Evolutionary conservation across 2,329 filamentous ascomycete species (phyloP).

Genomic region (Claviceps arundinis): DNA sequence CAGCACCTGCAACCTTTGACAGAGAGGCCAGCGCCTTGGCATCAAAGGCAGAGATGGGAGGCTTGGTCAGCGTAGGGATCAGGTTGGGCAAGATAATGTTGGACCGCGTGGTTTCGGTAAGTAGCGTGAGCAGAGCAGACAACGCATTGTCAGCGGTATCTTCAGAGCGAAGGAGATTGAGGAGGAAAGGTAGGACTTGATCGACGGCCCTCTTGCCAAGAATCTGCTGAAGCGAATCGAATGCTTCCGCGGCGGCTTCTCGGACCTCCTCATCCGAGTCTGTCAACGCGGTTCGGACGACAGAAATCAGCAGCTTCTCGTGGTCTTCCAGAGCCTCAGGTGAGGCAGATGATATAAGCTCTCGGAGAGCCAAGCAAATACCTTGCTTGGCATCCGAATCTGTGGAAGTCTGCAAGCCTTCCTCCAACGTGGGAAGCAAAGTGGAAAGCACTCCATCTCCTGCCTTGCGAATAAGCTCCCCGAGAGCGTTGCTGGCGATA

Average conservation of each 20-base stretch:
- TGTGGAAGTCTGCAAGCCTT: slow-evolving; percentile 74
- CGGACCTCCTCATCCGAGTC: slow-evolving; percentile 82
- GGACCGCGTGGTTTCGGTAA: slow-evolving; percentile 84
- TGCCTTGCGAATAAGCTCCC: slow-evolving; percentile 92
- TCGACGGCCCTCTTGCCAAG: slow-evolving; percentile 91
- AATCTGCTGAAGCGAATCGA: slow-evolving; percentile 86
- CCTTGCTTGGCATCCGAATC: slow-evolving; percentile 92
- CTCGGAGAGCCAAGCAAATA: slow-evolving; percentile 90
- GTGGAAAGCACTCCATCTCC: slow-evolving; percentile 85
- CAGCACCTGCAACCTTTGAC: slow-evolving; percentile 76
- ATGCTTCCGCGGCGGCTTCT: slow-evolving; percentile 92
- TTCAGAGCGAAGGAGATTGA: slow-evolving; percentile 77
- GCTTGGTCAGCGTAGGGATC: slow-evolving; percentile 79
- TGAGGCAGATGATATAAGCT: slow-evolving; percentile 81
- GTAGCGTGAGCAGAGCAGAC: slow-evolving; percentile 79
- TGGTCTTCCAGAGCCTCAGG: slow-evolving; percentile 84
- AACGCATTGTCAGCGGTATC: slow-evolving; percentile 84
- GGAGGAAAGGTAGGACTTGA: slow-evolving; percentile 83
- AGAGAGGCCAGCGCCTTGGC: slow-evolving; percentile 86
- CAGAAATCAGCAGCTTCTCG: slow-evolving; percentile 87
- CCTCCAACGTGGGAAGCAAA: slow-evolving; percentile 80
- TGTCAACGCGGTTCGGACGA: slow-evolving; percentile 83
- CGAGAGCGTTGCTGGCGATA: slow-evolving; percentile 92
- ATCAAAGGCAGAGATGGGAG: slow-evolving; percentile 89
- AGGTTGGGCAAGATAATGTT: slow-evolving; percentile 96